Evolutionary conservation across 148 eudicot genomes (phyloP), one percentile per base, ranked within the genome.

Genomic region (Suaeda aralocaspica): DNA sequence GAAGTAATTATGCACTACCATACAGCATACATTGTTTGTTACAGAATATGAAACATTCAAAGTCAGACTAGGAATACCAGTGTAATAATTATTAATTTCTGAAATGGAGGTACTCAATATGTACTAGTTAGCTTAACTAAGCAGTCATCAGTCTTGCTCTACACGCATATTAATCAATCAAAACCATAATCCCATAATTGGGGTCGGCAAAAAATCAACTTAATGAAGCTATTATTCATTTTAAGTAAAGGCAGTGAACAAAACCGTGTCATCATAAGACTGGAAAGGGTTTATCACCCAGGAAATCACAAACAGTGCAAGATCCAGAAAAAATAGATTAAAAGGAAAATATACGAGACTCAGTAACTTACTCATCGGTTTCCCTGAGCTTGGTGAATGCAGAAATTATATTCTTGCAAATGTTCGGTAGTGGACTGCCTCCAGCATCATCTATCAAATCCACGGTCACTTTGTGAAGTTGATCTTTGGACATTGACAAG

Each of bases 361-460:
- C 25, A 5, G 19, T 29, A 80, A 49, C 92, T 76, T 81, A 92
- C 97, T 59, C 69, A 24, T 86, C 80, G 45, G 72, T 74, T 70
- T 72, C 82, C 73, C 60, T 78, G 57, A 92, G 81, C 75, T 74
- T 81, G 31, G 81, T 83, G 77, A 89, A 89, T 69, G 91, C 91
- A 59, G 88, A 76, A 49, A 89, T 76, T 59, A 86, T 42, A 68
- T 77, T 68, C 72, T 81, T 77, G 80, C 97, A 87, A 58, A 89
- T 71, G 68, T 76, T 88, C 28, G 24, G 59, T 64, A 81, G 52
- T 28, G 97, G 84, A 68, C 69, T 66, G 56, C 64, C 80, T 68
- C 58, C 56, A 69, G 67, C 67, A 71, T 75, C 86, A 66, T 76
- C 85, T 50, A 59, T 57, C 3, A 64, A 70, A 48, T 72, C 78